Base-by-base conservation (phyloP, 2,329 filamentous ascomycete species). In the Aspergillus sp. region DNA sequence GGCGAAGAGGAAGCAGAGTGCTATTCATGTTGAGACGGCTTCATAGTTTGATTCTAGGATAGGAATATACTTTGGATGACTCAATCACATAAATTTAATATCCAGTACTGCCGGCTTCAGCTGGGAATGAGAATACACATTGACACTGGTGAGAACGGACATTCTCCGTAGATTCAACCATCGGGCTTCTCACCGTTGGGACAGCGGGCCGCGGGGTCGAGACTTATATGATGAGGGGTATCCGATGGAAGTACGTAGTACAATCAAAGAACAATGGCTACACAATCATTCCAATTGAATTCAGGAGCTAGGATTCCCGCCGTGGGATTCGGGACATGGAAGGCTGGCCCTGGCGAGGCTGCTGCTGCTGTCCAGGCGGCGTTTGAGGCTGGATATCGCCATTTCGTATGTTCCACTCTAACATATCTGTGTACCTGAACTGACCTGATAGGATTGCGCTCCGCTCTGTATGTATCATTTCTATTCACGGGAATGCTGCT, bases 311-410 rank as follows among this genome's bases (percentile, higher is more conserved):
- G 67, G 46, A 69, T 72, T 40, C 68, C 68, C 6, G 68, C 67
- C 19, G 62, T 72, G 27, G 69, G 68, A 5, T 72, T 72, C 51
- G 68, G 68, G 5, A 72, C 68, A 19, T 71, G 68, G 68, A 54
- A 54, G 37, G 52, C 52, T 0, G 52, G 30, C 3, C 52, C 52
- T 1, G 52, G 52, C 7, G 52, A 54, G 13, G 52, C 52, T 11
- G 44, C 52, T 17, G 34, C 44, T 5, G 52, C 52, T n/a, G 45
- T 54, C 20, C 33, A 54, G 52, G 52, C 44, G 1, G 52, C 52
- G 7, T 54, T 54, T 22, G 52, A 48, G 7, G 52, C 52, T 15
- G 52, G 52, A 13, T 54, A 54, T 48, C 44, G 52, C 1, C 52
- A 54, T 20, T 54, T 54, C 42, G 52, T 54, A 54, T 7, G 52